Base-by-base conservation (phyloP, 805 yeast species). In the Yarrowia sp. region DNA sequence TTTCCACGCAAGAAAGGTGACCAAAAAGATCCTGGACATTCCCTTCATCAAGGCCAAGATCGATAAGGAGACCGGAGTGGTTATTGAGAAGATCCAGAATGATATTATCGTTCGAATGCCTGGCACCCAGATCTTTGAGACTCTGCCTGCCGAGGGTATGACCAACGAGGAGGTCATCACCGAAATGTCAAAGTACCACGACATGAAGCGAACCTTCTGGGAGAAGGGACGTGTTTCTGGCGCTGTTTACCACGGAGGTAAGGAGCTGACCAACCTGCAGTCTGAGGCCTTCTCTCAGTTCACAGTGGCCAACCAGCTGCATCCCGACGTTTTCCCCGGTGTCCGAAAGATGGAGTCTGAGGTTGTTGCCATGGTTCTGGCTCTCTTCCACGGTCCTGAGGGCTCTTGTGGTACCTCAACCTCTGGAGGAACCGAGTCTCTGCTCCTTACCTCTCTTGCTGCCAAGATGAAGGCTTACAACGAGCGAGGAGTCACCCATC, bases 241-340 rank as follows among this genome's bases (percentile, higher is more conserved):
- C 7, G 98, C 98, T 0, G 98, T 94, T 11, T 94, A 94, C 75
- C 98, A 95, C 74, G 98, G 98, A 40, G 98, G 98, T 14, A 81
- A 83, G n/a, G 91, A 90, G 41, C 79, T 94, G 67, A 82, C 90
- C 46, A 80, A 83, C 46, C 80, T 95, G 45, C 98, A 95, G 78
- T 80, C 95, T 9, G 78, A 84, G 68, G 95, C 97, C 0, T 93
- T 86, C 77, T 84, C 86, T 67, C 84, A 84, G 74, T 93, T 86
- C 77, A 86, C 95, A 7, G 92, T 93, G 32, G 92, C 98, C 1
- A 94, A 95, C 79, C 99, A 95, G 79, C 82, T 94, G 65, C 99
- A 94, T 77, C 99, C 99, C 0, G 98, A 94, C 78, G 95, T 92
- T 3, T 94, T 94, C 76, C 99, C 98, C 0, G 98, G 96, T 7